Evolutionary conservation across 441 rosid species (phyloP).

Genomic region (Lepidium campestre): DNA sequence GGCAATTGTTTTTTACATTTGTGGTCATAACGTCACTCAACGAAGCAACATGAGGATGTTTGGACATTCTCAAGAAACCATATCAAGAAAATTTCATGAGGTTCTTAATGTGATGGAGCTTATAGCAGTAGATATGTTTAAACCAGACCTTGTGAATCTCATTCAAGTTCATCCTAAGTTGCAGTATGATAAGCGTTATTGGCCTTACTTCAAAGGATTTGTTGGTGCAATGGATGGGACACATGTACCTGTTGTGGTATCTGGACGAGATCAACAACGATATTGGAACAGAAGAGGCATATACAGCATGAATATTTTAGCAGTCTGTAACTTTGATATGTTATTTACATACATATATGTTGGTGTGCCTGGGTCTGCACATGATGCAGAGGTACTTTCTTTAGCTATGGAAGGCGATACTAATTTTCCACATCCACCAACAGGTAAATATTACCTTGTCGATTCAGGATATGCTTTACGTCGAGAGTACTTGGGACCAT

Average conservation of each 20-base stretch:
- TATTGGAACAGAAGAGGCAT: too few species aligned
- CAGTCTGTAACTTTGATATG: not conserved
- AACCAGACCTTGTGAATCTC: not conserved
- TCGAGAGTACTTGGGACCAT: not conserved
- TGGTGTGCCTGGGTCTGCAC: not conserved
- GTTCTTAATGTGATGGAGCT: not conserved
- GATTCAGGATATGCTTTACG: too few species aligned
- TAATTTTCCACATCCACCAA: not conserved
- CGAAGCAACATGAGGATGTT: not conserved
- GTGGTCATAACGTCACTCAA: not conserved
- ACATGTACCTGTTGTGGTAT: too few species aligned
- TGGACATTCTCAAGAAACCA: not conserved
- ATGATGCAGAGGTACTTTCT: not conserved
- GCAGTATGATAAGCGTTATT: not conserved
- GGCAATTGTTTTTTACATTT: not conserved
- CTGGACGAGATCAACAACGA: too few species aligned
- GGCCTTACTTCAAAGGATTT: too few species aligned
- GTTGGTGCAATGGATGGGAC: too few species aligned
- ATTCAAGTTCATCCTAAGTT: not conserved
- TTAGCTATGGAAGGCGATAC: not conserved
- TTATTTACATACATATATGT: constrained; percentile 1
- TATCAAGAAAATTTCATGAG: not conserved
- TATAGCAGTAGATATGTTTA: not conserved
- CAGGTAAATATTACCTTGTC: too few species aligned
- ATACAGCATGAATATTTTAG: not conserved